These are phyloP conservation scores for Cyberlindnera euphorbiae DNA, from an alignment of 805 yeast genomes.

Conservation along the genomic window DNA sequence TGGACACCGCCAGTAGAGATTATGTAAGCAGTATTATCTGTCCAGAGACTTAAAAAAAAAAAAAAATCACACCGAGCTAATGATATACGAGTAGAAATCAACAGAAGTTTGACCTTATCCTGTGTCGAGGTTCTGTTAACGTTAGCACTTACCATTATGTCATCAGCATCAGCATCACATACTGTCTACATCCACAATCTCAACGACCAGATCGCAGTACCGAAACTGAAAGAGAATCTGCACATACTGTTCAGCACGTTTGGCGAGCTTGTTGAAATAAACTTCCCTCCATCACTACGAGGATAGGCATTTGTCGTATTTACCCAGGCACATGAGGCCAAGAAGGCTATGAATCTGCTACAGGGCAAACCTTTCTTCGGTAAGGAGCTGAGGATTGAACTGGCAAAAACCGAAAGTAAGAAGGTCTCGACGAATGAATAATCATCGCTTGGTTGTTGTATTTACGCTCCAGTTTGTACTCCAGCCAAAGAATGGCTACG, in stretches of 20 bases:
- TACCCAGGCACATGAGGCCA: conserved; percentile 44
- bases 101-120: too few species aligned
- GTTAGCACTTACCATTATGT: too few species aligned
- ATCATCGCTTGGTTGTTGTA: too few species aligned
- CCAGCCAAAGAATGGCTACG: too few species aligned
- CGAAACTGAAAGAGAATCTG: conserved; percentile 45
- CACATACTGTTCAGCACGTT: conserved; percentile 55
- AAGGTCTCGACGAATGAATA: too few species aligned
- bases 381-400: conserved; percentile 42
- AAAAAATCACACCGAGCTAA: too few species aligned
- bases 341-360: conserved; percentile 42
- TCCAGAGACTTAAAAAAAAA: too few species aligned
- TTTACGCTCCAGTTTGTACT: too few species aligned
- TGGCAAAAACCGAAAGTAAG: conserved; percentile 32
- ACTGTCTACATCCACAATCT: conserved; percentile 59
- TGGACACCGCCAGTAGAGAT: too few species aligned
- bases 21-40: too few species aligned
- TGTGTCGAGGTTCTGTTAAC: too few species aligned
- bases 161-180: neutral
- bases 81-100: too few species aligned
- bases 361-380: conserved; percentile 49
- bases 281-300: conserved; percentile 40
- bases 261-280: conserved; percentile 59
- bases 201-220: conserved; percentile 47
- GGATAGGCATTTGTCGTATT: conserved; percentile 68